Evolutionary conservation across 495 filamentous ascomycete genomes (phyloP).

Genomic region (Penicillium nucicola): DNA sequence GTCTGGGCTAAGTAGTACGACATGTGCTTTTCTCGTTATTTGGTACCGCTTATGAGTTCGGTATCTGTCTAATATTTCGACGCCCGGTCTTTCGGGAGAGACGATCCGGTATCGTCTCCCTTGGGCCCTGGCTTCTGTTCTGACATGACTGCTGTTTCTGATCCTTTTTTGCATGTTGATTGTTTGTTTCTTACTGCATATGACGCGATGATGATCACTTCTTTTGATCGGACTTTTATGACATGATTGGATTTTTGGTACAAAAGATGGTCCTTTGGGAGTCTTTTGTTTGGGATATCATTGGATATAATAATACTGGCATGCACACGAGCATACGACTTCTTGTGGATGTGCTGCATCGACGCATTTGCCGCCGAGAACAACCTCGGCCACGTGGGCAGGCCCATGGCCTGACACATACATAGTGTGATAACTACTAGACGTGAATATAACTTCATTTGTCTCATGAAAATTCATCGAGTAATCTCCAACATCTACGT

Average conservation of each 20-base stretch:
- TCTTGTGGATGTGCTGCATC: background rate
- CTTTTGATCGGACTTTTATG: background rate
- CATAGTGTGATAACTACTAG: background rate
- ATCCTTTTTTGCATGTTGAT: background rate
- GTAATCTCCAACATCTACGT: too few relatives aligned
- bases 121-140: background rate
- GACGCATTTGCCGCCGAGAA: too few relatives aligned
- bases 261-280: background rate
- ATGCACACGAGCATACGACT: background rate
- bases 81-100: background rate
- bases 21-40: background rate
- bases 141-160: background rate
- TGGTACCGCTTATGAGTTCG: background rate
- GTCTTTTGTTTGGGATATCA: background rate
- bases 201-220: slow-evolving; percentile 16
- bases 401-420: background rate
- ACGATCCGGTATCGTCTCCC: slow-evolving; percentile 17
- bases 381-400: background rate
- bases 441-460: background rate
- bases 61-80: background rate
- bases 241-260: background rate
- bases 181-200: slow-evolving; percentile 10
- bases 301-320: slow-evolving; percentile 7
- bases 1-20: background rate
- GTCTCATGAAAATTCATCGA: background rate